A percentile compares a stretch with the other conserved stretches of the same genome.
Evolutionary conservation across 306 rosid genomes (phyloP).

Genomic region (Lupinus albus): DNA sequence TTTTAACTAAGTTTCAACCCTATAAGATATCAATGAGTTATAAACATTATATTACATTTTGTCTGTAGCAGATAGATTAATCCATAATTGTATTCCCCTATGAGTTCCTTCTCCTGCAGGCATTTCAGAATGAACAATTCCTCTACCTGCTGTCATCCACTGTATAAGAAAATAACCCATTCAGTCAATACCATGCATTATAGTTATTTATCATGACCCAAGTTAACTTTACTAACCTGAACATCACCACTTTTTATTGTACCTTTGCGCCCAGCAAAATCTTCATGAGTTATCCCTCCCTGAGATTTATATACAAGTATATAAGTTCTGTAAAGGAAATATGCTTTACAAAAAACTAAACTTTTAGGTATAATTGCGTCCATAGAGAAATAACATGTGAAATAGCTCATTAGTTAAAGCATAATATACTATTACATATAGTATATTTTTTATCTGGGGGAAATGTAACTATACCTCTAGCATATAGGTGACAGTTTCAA

Average conservation of each 20-base stretch:
- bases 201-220: neutral
- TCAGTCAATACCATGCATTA: neutral
- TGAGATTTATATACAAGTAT: conserved; percentile 37
- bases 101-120: conserved; percentile 71
- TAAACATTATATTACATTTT: conserved; percentile 80
- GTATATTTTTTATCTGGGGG: too few species aligned
- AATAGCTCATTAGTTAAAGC: too few species aligned
- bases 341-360: too few species aligned
- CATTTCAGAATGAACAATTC: conserved; percentile 97
- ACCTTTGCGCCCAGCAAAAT: conserved; percentile 92
- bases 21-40: too few species aligned
- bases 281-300: conserved; percentile 96
- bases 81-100: conserved; percentile 90
- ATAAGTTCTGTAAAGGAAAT: too few species aligned
- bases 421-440: too few species aligned
- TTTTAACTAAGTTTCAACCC: too few species aligned
- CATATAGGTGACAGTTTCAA: conserved; percentile 81
- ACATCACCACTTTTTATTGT: conserved; percentile 84
- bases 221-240: conserved; percentile 57
- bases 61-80: conserved; percentile 71
- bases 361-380: too few species aligned
- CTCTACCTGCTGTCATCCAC: conserved; percentile 99
- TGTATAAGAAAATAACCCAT: conserved; percentile 32
- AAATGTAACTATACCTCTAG: conserved; percentile 52
- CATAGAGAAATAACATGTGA: too few species aligned